Base-by-base conservation (phyloP, 1,284 basidiomycete species). In the Erythrobasidium hasegawianum region DNA sequence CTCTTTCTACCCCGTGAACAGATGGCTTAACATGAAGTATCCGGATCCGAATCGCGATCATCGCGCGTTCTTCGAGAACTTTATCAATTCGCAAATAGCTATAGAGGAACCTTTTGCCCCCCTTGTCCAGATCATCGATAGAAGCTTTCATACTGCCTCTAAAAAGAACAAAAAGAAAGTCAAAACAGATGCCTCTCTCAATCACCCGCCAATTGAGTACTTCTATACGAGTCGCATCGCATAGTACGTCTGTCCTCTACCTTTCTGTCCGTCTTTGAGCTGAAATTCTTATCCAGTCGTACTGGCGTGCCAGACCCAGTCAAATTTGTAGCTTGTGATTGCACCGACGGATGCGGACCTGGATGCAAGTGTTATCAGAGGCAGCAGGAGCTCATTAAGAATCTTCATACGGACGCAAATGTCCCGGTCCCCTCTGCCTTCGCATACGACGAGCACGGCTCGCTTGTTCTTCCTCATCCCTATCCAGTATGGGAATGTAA, bases 401-500 rank as follows among this genome's bases (percentile, higher is more conserved):
- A 33, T 24, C 62, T 4, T 24, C 54, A 26, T 20, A 24, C 16
- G 4, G 41, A 54, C 7, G 40, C 40, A 8, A 43, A 22, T 11
- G 47, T 57, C 33, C 13, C 27, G 3, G 39, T 16, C 4, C 43
- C 43, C 8, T 47, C 16, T n/a, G 24, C 45, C 20, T 65, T 65
- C 39, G 62, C 62, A 2, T 65, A 65, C 26, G 62, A 58, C 29
- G 47, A 33, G 20, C 39, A 65, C 18, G 62, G 62, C 8, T 18
- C 41, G 11, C 45, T 65, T 4, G 26, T 57, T 7, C 45, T 65
- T 2, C 55, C 62, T 0, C 41, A 57, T 20, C 43, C 55, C 4
- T 38, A 52, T 38, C 62, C 62, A 5, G 47, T 65, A 10, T 33
- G 55, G 14, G 62, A 65, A 38, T 65, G 62, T 40, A 58, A 65